Evolutionary conservation across 768 basidiomycete species (phyloP).

Genomic region (Mycena vulgaris): DNA sequence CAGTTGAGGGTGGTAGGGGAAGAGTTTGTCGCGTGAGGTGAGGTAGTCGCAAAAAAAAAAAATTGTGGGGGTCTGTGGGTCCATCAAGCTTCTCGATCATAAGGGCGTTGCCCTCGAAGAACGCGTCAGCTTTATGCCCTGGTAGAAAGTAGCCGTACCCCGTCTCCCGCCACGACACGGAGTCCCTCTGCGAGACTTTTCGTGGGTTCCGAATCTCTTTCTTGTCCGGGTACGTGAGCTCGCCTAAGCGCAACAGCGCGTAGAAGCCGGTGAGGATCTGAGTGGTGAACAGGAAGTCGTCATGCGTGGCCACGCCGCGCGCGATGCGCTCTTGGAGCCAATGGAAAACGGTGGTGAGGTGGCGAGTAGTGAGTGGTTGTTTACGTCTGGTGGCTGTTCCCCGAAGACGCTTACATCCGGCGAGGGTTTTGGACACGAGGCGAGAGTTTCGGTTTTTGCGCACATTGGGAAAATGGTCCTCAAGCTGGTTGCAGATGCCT

Average conservation of each 20-base stretch:
- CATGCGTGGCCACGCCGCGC: slow-evolving; percentile 16
- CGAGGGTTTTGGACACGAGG: slow-evolving; percentile 48
- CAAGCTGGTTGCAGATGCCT: slow-evolving; percentile 55
- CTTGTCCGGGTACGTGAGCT: slow-evolving; percentile 49
- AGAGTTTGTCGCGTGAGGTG: slow-evolving; percentile 39
- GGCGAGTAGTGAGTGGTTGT: slow-evolving; percentile 40
- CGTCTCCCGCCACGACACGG: slow-evolving; percentile 19
- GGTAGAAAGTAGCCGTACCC: slow-evolving; percentile 48
- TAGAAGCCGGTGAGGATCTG: slow-evolving; percentile 49
- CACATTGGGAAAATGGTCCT: slow-evolving; percentile 52
- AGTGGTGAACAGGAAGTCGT: slow-evolving; percentile 49
- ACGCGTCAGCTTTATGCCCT: slow-evolving; percentile 54
- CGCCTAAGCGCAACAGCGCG: slow-evolving; percentile 51
- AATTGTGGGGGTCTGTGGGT: slow-evolving; percentile 29
- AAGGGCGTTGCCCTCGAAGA: slow-evolving; percentile 45
- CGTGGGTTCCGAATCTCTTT: slow-evolving; percentile 22
- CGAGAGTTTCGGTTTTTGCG: slow-evolving; percentile 36
- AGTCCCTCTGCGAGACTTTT: slow-evolving; percentile 41
- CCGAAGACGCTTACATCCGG: slow-evolving; percentile 47
- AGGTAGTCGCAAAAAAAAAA: slow-evolving; percentile 47
- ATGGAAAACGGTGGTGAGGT: slow-evolving; percentile 32
- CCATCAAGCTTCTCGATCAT: slow-evolving; percentile 2
- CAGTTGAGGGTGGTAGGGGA: slow-evolving; percentile 48
- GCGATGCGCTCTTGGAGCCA: neutral
- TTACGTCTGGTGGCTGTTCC: slow-evolving; percentile 45